phyloP scores from a whole-genome alignment of 768 basidiomycete species.

The Russula sp. region DNA sequence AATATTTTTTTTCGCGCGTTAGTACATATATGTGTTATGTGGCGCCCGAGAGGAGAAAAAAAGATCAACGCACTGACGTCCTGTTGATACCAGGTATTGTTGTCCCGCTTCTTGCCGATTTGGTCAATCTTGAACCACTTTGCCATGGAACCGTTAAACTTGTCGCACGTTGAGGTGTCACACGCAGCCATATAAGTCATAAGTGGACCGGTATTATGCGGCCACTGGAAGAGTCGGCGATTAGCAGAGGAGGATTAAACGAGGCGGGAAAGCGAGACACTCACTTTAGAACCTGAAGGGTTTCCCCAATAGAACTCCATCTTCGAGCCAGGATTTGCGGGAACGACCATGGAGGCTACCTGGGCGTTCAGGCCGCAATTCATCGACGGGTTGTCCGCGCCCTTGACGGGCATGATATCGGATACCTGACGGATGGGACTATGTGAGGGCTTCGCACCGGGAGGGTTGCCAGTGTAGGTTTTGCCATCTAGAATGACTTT shows the following conservation, averaged over 20 bases:
- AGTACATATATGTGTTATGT: too few relatives aligned
- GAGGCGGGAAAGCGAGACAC: slow-evolving; percentile 9
- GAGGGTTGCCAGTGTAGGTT: slow-evolving; percentile 14
- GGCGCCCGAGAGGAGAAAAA: too few relatives aligned
- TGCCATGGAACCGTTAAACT: too few relatives aligned
- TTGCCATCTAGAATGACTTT: slow-evolving; percentile 17
- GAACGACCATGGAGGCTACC: slow-evolving; percentile 39
- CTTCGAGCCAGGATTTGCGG: slow-evolving; percentile 49
- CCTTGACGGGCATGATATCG: slow-evolving; percentile 40
- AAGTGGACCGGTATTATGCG: slow-evolving; percentile 59
- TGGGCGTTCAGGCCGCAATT: slow-evolving; percentile 53
- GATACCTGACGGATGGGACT: slow-evolving; percentile 36
- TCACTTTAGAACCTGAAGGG: slow-evolving; percentile 32
- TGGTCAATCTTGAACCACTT: too few relatives aligned
- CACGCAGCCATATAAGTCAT: slow-evolving; percentile 68
- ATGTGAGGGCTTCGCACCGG: slow-evolving; percentile 5
- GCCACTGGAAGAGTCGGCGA: slow-evolving; percentile 31
- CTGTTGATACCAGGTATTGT: slow-evolving; percentile 27
- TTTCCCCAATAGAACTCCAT: slow-evolving; percentile 47
- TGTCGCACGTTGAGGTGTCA: too few relatives aligned
- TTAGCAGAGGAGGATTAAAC: background rate
- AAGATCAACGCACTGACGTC: slow-evolving; percentile 24
- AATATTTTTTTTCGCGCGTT: too few relatives aligned
- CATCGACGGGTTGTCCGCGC: slow-evolving; percentile 41
- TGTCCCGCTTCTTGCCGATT: slow-evolving; percentile 24